Evolutionary conservation across 2,329 filamentous ascomycete genomes (phyloP).

Genomic region (Parafenestella ontariensis): DNA sequence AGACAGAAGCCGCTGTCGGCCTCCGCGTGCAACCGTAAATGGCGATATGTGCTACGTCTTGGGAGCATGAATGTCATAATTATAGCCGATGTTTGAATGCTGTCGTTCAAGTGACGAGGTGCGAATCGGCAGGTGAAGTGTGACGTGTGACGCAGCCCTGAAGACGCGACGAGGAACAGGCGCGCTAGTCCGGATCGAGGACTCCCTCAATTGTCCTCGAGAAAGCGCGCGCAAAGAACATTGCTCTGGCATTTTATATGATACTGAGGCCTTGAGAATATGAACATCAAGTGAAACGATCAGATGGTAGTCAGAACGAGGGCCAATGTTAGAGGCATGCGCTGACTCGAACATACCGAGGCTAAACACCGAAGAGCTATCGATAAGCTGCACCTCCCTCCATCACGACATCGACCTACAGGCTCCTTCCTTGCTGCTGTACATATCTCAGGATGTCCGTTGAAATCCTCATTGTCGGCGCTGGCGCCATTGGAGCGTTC

Average conservation of each 20-base stretch:
- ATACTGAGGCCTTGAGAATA: neutral
- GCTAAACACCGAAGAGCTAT: neutral
- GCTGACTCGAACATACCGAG: neutral
- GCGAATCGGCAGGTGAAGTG: too few species aligned
- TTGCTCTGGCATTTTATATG: too few species aligned
- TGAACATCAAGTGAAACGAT: neutral
- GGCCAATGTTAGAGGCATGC: neutral
- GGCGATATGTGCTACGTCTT: too few species aligned
- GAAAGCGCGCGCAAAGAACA: too few species aligned
- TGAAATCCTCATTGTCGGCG: conserved; percentile 71
- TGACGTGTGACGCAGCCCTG: neutral
- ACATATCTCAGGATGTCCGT: conserved; percentile 42
- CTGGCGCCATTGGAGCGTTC: conserved; percentile 75
- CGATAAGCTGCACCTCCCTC: neutral
- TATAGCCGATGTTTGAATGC: neutral
- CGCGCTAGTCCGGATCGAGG: neutral
- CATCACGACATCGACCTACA: conserved; percentile 6
- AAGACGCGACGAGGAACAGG: neutral
- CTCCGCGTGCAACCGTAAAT: too few species aligned
- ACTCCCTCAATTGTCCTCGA: too few species aligned
- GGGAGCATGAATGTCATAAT: too few species aligned
- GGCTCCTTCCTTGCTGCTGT: neutral
- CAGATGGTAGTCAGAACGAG: neutral
- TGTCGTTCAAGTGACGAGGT: neutral
- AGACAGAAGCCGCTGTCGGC: too few species aligned